A percentile compares a stretch with the other conserved stretches of the same genome.
Evolutionary conservation across 2,329 filamentous ascomycete genomes (phyloP).

Genomic region (Pseudohalonectria lignicola): DNA sequence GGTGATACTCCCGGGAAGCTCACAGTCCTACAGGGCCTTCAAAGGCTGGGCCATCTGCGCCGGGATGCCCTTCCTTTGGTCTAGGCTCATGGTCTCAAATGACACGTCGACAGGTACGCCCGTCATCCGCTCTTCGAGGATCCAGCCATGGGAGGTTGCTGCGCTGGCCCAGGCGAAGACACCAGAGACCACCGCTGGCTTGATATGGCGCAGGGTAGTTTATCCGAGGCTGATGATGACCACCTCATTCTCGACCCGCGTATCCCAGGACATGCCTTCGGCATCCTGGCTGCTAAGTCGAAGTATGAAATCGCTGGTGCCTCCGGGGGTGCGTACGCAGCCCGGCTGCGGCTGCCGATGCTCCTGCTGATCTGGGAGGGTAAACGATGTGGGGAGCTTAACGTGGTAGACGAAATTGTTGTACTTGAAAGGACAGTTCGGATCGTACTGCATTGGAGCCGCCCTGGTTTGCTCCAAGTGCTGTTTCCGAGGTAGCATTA

Average conservation of each 20-base stretch:
- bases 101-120: slow-evolving; percentile 12
- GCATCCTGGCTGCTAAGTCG: slow-evolving; percentile 20
- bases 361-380: too few relatives aligned
- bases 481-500: too few relatives aligned
- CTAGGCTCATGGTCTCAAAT: slow-evolving; percentile 12
- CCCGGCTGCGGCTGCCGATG: slow-evolving; percentile 9
- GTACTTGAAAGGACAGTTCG: slow-evolving; percentile 19
- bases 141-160: slow-evolving; percentile 8
- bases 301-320: slow-evolving; percentile 18
- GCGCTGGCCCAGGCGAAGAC: slow-evolving; percentile 17
- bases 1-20: slow-evolving; percentile 17
- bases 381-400: too few relatives aligned
- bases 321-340: slow-evolving; percentile 14
- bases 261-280: slow-evolving; percentile 15
- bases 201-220: too few relatives aligned
- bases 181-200: too few relatives aligned
- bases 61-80: slow-evolving; percentile 15
- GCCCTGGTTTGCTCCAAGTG: neutral
- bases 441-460: slow-evolving; percentile 16
- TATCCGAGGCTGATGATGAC: slow-evolving; percentile 17
- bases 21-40: slow-evolving; percentile 17
- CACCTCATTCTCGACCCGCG: slow-evolving; percentile 20
- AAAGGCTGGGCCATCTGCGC: slow-evolving; percentile 18
- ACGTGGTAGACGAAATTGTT: slow-evolving; percentile 23
- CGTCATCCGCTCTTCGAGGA: slow-evolving; percentile 19